These are phyloP conservation scores for Stellera chamaejasme DNA, from an alignment of 345 rosid species.

Conservation along the genomic window DNA sequence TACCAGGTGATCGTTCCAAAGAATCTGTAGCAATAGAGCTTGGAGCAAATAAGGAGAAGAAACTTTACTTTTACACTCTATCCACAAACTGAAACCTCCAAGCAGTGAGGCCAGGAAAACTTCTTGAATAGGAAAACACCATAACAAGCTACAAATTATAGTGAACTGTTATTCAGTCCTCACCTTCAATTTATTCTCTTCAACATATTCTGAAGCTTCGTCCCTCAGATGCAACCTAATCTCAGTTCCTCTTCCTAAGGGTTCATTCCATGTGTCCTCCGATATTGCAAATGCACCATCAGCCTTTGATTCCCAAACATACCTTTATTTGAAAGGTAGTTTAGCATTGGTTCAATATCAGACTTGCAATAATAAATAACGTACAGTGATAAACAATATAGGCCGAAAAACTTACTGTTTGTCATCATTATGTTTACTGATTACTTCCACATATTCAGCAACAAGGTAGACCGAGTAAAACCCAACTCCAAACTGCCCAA, in stretches of 20 bases:
- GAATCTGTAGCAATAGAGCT: no score
- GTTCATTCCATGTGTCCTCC: conserved; percentile 97
- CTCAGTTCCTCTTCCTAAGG: conserved; percentile 96
- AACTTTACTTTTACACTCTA: no score
- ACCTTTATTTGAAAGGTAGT: conserved; percentile 27
- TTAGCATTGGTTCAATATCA: neutral
- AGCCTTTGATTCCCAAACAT: conserved; percentile 98
- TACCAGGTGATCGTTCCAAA: no score
- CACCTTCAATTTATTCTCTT: conserved; percentile 89
- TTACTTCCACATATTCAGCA: conserved; percentile 95
- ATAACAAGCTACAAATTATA: no score
- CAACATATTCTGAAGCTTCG: conserved; percentile 96
- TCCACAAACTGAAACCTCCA: no score
- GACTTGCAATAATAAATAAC: neutral
- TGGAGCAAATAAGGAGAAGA: no score
- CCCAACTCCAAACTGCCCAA: conserved; percentile 99
- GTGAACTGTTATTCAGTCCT: neutral
- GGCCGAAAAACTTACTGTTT: conserved; percentile 51
- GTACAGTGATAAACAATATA: neutral
- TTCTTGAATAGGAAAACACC: no score
- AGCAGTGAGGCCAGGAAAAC: no score
- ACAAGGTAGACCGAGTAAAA: conserved; percentile 96
- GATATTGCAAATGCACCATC: conserved; percentile 98
- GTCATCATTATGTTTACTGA: conserved; percentile 94
- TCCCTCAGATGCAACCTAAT: conserved; percentile 87